Conservation (phyloP, 805 yeast genomes). For the Metschnikowia similis region DNA sequence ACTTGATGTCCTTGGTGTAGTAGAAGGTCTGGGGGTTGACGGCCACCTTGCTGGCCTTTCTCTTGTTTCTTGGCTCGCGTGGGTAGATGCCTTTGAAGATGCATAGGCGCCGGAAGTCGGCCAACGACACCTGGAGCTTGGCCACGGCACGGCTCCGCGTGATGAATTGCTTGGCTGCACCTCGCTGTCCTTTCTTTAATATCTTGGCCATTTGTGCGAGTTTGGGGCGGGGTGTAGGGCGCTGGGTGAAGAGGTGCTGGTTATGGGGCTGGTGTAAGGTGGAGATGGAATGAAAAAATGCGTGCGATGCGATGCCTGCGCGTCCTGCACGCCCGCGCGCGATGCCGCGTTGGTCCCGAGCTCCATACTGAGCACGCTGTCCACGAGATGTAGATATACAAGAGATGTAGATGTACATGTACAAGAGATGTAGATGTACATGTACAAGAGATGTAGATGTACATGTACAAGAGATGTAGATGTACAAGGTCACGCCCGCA, state of each 20-base stretch:
- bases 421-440: too few species aligned
- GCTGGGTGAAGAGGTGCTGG: not conserved
- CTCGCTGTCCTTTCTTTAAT: slow-evolving; percentile 78
- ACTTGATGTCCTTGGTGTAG: slow-evolving; percentile 90
- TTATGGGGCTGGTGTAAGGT: too few species aligned
- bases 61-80: slow-evolving; percentile 91
- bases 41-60: slow-evolving; percentile 97
- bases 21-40: slow-evolving; percentile 94
- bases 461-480: too few species aligned
- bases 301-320: slow-evolving; percentile 3
- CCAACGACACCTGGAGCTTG: slow-evolving; percentile 86
- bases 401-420: too few species aligned
- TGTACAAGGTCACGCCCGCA: too few species aligned
- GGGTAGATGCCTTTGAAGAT: slow-evolving; percentile 98
- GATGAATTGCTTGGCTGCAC: slow-evolving; percentile 88
- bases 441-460: too few species aligned
- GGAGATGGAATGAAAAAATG: not conserved
- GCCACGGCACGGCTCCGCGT: slow-evolving; percentile 94
- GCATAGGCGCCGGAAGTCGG: slow-evolving; percentile 95
- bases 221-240: not conserved
- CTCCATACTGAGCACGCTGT: too few species aligned
- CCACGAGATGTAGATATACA: too few species aligned
- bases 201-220: slow-evolving; percentile 49
- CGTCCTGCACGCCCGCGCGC: not conserved
- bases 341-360: too few species aligned